These are phyloP conservation scores for Tetrahymena thermophila DNA, from an alignment of 73 alveolate species.

Conservation along the genomic window DNA sequence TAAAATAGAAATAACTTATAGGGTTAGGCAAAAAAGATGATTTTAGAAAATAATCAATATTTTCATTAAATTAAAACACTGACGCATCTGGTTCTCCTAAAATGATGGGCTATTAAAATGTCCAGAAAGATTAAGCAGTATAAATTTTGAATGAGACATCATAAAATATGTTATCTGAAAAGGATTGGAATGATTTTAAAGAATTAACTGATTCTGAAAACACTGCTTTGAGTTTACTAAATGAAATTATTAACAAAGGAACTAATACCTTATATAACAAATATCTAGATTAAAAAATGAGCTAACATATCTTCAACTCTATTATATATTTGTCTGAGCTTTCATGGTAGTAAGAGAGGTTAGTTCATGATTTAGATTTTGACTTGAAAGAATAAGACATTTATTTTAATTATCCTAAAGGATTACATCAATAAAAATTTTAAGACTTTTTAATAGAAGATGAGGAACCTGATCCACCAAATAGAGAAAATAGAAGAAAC, in stretches of 20 bases:
- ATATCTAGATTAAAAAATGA: background rate
- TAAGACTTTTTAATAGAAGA: background rate
- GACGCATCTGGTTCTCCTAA: background rate
- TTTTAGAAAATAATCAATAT: background rate
- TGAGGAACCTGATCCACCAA: background rate
- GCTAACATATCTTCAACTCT: background rate
- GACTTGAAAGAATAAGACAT: background rate
- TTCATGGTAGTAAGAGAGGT: background rate
- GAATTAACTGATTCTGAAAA: background rate
- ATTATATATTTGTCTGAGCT: background rate
- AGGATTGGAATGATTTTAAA: background rate
- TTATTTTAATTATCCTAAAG: background rate
- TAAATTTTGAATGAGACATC: background rate
- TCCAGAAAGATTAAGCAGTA: background rate
- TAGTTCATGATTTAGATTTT: background rate
- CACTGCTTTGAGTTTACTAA: background rate
- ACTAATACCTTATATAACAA: background rate
- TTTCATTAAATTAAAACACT: background rate
- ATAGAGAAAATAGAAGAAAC: background rate
- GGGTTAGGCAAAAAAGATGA: background rate
- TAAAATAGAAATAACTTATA: background rate
- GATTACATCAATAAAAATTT: background rate
- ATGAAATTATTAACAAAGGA: background rate
- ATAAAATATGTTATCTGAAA: background rate
- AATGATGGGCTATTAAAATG: background rate